Evolutionary conservation across 108 stramenopile species (phyloP), one percentile per base, ranked within the genome.

Genomic region (Thalassiosira profunda): DNA sequence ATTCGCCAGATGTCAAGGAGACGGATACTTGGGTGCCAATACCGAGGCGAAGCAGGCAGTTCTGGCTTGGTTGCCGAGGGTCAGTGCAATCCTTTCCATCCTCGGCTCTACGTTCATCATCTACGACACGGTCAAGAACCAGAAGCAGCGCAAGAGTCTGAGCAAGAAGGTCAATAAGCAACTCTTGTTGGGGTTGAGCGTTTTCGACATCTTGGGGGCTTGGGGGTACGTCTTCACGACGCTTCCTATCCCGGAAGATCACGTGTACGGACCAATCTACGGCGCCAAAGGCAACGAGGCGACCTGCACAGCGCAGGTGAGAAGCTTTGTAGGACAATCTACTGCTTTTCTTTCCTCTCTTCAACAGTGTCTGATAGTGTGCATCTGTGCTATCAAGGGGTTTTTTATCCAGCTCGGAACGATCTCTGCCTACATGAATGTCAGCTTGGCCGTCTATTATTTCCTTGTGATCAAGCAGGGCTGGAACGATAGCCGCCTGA

Each of bases 401-500:
- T 80, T 74, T 48, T 80, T 80, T 51, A 73, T 80, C 35, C 79
- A 80, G 58, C 34, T 80, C 7, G 59, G 67, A 10, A 60, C 67
- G 5, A 57, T 56, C 17, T 34, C 45, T 11, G 18, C 34, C 17
- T 40, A 30, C 31, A 15, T 57, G 5, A 41, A 41, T 34, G 67
- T 67, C 10, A 57, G 55, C 18, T 25, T 67, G 4, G 25, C 67
- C 11, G 2, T 69, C 5, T 69, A 69, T 46, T 69, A 69, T 17
- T n/a, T 58, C 23, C 25, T 69, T 5, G 49, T 41, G 2, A 49
- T 69, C n/a, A 58, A 59, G 20, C 3, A 35, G 4, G 58, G 43
- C 15, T 69, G 68, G n/a, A n/a, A n/a, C n/a, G 33, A 6, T 2
- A 28, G 15, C 26, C 38, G 4, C 38, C 46, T 34, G 46, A 67